phyloP scores from a whole-genome alignment of 1,284 basidiomycete genomes.

The Ganoderma lucidum region DNA sequence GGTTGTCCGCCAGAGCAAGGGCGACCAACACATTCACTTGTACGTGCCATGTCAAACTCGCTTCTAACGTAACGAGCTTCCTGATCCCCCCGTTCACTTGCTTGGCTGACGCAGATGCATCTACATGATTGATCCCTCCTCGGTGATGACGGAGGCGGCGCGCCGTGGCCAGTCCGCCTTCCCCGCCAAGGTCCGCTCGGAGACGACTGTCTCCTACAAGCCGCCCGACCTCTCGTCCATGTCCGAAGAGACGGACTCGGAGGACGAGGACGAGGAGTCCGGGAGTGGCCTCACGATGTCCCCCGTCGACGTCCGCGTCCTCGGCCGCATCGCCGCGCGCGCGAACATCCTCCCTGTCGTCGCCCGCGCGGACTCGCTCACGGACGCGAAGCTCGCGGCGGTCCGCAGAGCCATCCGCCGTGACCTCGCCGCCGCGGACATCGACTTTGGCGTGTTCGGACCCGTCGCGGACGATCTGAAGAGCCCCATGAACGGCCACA shows the following conservation, averaged over 20 bases:
- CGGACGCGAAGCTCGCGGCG: conserved; percentile 70
- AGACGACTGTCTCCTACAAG: conserved; percentile 63
- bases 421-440: conserved; percentile 66
- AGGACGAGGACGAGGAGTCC: conserved; percentile 50
- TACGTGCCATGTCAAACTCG: conserved; percentile 50
- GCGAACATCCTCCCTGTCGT: conserved; percentile 82
- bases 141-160: conserved; percentile 62
- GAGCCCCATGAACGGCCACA: conserved; percentile 20
- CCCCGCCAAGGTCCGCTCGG: conserved; percentile 63
- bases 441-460: conserved; percentile 80
- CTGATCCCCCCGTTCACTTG: conserved; percentile 33
- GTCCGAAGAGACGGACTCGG: conserved; percentile 55
- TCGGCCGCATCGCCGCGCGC: conserved; percentile 72
- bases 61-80: conserved; percentile 4
- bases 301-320: conserved; percentile 78
- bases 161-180: conserved; percentile 55
- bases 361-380: conserved; percentile 79
- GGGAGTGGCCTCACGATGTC: conserved; percentile 69
- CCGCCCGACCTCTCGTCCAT: conserved; percentile 56
- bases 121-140: conserved; percentile 81
- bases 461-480: conserved; percentile 40
- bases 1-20: conserved; percentile 83
- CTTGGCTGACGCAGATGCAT: conserved; percentile 61
- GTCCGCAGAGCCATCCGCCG: conserved; percentile 73
- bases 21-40: conserved; percentile 86